Conservation (phyloP, 305 asterid species). For the Fraxinus ornus region DNA sequence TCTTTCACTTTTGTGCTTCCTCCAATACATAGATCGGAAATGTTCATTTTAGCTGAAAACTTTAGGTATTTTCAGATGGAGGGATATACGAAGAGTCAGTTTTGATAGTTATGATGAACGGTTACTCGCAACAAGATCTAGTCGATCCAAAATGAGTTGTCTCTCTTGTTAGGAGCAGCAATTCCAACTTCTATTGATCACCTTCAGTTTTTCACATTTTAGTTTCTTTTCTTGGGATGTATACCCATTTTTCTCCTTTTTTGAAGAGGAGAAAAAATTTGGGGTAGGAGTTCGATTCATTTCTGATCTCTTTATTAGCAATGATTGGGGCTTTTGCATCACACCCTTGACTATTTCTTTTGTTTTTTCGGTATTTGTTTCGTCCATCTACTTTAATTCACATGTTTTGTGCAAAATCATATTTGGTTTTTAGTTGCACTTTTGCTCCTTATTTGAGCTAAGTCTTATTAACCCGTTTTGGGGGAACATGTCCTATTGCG, state of each 20-base stretch:
- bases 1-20: neutral
- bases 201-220: neutral
- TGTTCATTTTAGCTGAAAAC: neutral
- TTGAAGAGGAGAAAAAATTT: neutral
- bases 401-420: constrained; percentile 36
- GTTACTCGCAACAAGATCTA: neutral
- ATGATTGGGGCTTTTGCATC: neutral
- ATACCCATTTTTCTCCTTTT: neutral
- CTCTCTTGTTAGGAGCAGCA: neutral
- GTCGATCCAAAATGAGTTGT: neutral
- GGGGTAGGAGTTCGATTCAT: neutral
- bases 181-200: neutral
- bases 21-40: neutral
- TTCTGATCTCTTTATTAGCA: neutral
- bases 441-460: neutral
- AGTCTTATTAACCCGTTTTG: neutral
- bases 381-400: neutral
- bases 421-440: neutral
- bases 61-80: neutral
- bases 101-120: neutral
- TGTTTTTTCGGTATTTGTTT: neutral
- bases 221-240: neutral
- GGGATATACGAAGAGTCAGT: neutral
- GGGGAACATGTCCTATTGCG: neutral
- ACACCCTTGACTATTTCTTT: neutral